Evolutionary conservation across 768 basidiomycete species (phyloP).

Genomic region (Leccinum imitatum): DNA sequence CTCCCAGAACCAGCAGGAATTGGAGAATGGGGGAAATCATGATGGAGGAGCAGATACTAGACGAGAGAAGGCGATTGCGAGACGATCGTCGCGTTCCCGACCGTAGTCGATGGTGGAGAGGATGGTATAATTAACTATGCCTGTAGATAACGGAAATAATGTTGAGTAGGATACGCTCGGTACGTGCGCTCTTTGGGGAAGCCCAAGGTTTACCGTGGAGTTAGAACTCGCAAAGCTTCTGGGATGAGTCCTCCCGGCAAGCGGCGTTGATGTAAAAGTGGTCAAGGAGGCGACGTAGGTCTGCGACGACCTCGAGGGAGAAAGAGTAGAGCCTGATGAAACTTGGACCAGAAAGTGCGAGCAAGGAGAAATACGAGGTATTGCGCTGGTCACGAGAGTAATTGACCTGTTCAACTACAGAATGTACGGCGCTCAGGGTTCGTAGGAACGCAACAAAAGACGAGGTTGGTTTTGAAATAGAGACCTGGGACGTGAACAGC

Average conservation of each 20-base stretch:
- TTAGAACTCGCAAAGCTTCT: conserved; percentile 64
- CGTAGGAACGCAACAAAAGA: too few species aligned
- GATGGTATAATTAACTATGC: conserved; percentile 59
- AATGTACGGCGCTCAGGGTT: too few species aligned
- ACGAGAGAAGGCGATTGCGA: conserved; percentile 70
- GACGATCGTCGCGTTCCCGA: conserved; percentile 69
- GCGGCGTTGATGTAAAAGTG: conserved; percentile 40
- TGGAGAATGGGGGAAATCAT: conserved; percentile 41
- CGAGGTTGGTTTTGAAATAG: too few species aligned
- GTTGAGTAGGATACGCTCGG: conserved; percentile 70
- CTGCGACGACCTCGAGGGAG: conserved; percentile 47
- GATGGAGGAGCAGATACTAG: conserved; percentile 35
- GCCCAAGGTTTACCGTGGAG: conserved; percentile 74
- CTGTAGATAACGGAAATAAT: conserved; percentile 62
- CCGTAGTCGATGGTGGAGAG: conserved; percentile 77
- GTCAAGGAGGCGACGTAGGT: conserved; percentile 59
- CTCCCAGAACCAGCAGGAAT: conserved; percentile 40
- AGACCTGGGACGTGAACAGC: too few species aligned
- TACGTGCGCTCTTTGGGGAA: conserved; percentile 59
- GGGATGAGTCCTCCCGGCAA: conserved; percentile 53
- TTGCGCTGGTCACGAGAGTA: conserved; percentile 52
- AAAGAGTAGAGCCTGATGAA: conserved; percentile 73
- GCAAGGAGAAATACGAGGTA: conserved; percentile 63
- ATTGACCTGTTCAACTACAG: too few species aligned
- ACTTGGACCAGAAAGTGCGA: conserved; percentile 65